These are phyloP conservation scores for Neoscytalidium dimidiatum DNA, from an alignment of 2,329 filamentous ascomycete species.

Conservation along the genomic window DNA sequence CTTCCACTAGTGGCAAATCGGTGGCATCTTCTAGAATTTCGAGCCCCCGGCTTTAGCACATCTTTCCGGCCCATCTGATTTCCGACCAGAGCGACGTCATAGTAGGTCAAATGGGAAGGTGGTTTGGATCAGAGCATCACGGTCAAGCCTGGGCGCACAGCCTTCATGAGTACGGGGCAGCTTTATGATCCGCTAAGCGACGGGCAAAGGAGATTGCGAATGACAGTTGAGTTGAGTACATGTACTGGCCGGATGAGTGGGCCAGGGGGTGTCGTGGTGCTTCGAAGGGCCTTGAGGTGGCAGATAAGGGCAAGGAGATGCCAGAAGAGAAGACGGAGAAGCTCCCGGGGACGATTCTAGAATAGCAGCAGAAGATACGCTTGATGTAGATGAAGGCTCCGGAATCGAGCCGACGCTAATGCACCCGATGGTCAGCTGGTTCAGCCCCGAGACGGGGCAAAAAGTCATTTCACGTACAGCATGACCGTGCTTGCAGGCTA, in stretches of 20 bases:
- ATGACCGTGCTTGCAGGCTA: conserved; percentile 42
- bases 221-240: conserved; percentile 49
- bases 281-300: conserved; percentile 45
- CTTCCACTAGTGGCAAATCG: conserved; percentile 23
- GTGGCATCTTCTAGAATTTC: conserved; percentile 19
- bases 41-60: conserved; percentile 12
- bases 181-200: conserved; percentile 42
- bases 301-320: conserved; percentile 42
- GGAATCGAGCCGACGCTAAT: neutral
- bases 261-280: conserved; percentile 44
- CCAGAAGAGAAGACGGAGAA: conserved; percentile 39
- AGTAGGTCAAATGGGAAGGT: neutral
- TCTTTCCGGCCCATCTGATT: neutral
- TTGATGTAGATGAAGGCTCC: neutral
- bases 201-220: conserved; percentile 42
- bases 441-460: conserved; percentile 46
- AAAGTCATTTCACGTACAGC: conserved; percentile 48
- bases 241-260: conserved; percentile 44
- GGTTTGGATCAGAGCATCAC: neutral
- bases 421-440: conserved; percentile 52
- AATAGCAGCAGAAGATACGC: conserved; percentile 27
- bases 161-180: conserved; percentile 25
- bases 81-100: neutral
- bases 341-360: conserved; percentile 39
- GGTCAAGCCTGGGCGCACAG: neutral